Base-by-base conservation (phyloP, 2,329 filamentous ascomycete species). In the Colletotrichum sp. region DNA sequence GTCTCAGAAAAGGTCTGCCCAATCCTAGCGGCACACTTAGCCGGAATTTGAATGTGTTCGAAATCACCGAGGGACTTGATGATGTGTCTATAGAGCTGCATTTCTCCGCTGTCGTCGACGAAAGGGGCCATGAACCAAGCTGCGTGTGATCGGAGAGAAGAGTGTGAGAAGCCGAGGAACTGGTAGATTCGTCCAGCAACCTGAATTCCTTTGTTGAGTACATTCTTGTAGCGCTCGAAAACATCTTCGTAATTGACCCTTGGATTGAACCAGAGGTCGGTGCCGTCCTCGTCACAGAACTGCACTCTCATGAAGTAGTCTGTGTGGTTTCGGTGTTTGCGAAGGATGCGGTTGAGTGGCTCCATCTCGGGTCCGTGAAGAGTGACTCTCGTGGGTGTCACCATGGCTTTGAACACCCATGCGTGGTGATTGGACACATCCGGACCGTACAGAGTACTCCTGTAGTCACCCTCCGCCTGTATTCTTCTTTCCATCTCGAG, bases 131-230 rank as follows among this genome's bases (percentile, higher is more conserved):
- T 85, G 73, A 91, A 89, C 94, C 94, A 96, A 43, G 90, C 92
- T 0, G 93, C 92, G 74, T 95, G 94, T 1, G 91, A 88, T 15
- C 94, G 89, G 6, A 96, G 87, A 0, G 94, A 96, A 0, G 94
- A 96, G 82, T 96, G 93, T 0, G 94, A 96, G 82, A 96, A 96
- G 0, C 94, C 94, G 0, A 96, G 86, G 79, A 96, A 96, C 0
- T 84, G 83, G 79, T 92, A 95, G 1, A 83, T 80, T 15, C 92
- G 87, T 1, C 92, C 94, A 4, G 90, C 94, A 69, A 96, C 90
- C 1, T 84, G 80, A 32, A 97, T 90, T 0, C 92, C 92, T 0
- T 87, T 80, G 4, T 85, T 82, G 10, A 97, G 86, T 0, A 95
- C 84, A 0, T 80, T 77, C 68, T 90, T 89, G 82, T 96, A 96